Base-by-base conservation (phyloP, 2,329 filamentous ascomycete genomes). In the Fusarium anguioides region DNA sequence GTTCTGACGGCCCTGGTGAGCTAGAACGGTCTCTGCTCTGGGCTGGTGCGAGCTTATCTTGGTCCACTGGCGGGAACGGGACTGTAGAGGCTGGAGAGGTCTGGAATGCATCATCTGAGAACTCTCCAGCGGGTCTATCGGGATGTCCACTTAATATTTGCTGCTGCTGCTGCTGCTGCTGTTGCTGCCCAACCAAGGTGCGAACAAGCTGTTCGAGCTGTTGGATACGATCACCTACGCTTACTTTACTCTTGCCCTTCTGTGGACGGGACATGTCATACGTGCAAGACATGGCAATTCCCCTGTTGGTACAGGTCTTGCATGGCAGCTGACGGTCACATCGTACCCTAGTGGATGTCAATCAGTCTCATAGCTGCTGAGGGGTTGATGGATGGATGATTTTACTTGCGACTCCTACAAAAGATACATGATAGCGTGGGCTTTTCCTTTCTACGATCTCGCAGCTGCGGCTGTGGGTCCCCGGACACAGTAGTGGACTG, bases 21-120 rank as follows among this genome's bases (percentile, higher is more conserved):
- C 14, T 10, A 21, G 15, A 1, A 9, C 3, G 3, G 5, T 3
- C 7, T 2, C 17, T 23, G 4, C 10, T 14, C 6, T 20, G 0
- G 10, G 9, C 6, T 29, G 24, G 6, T 1, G 17, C 3, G 24
- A 8, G 26, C 3, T 12, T 21, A 2, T 12, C 4, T 6, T 45
- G n/a, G 3, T 8, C 4, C 1, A 21, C 8, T 3, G 9, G 17
- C 9, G 18, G 3, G 4, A 6, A 6, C 2, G 26, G 18, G 6
- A n/a, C n/a, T n/a, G n/a, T n/a, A n/a, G n/a, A n/a, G n/a, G 7
- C 4, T 12, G 33, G 33, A 8, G 33, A n/a, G 8, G 33, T 6
- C 31, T 10, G 36, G 7, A 15, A 39, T 23, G 18, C 8, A 39
- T 2, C 11, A 6, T 37, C 35, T 7, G 35, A 37, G 20, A 14